A percentile compares a stretch with the other conserved stretches of the same genome.
Conservation (phyloP, 257 asterid species). For the Solanum megistacrolobum region DNA sequence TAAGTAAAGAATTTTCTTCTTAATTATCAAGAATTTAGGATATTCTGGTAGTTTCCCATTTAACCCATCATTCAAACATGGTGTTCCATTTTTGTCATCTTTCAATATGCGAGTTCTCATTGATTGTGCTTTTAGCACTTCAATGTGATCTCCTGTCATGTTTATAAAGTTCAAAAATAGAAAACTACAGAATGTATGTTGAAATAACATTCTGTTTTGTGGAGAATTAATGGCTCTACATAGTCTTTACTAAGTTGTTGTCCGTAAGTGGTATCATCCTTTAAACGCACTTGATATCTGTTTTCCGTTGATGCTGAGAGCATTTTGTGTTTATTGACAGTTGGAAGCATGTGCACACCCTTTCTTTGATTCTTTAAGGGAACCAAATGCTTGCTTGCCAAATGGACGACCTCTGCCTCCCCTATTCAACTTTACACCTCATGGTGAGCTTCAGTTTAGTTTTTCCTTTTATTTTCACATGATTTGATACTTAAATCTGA, state of each 20-base stretch:
- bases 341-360: conserved; percentile 96
- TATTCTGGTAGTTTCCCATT: background rate
- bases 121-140: background rate
- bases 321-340: conserved; percentile 17
- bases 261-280: background rate
- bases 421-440: conserved; percentile 62
- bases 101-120: background rate
- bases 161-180: background rate
- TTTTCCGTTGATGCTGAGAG: background rate
- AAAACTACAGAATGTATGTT: background rate
- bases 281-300: background rate
- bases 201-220: background rate
- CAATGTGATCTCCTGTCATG: background rate
- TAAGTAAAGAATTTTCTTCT: conserved; percentile 21
- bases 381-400: conserved; percentile 55
- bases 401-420: conserved; percentile 74
- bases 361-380: conserved; percentile 65
- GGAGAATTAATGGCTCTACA: background rate
- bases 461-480: background rate
- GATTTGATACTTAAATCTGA: background rate
- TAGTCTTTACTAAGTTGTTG: background rate
- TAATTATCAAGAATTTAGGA: background rate
- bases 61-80: background rate
- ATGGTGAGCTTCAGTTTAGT: conserved; percentile 33
- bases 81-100: background rate